Percentiles rank a stretch among this genome's conserved stretches.
These are phyloP conservation scores for Phaffomyces antillensis DNA, from an alignment of 805 yeast genomes.

Conservation along the genomic window DNA sequence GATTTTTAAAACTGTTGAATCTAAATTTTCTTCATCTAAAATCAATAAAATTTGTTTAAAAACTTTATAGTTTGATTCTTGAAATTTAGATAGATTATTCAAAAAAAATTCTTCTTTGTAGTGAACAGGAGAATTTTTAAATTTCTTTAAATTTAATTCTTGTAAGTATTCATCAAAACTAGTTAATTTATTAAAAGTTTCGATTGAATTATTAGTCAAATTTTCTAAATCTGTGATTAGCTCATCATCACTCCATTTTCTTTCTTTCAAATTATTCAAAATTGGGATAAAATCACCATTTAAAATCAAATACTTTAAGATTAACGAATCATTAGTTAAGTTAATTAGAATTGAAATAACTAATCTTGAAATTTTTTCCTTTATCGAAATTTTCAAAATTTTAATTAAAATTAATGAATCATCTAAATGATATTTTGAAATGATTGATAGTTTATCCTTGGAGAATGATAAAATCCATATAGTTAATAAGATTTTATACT, in stretches of 20 bases:
- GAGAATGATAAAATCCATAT: conserved; percentile 85
- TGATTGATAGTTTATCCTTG: conserved; percentile 37
- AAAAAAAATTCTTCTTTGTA: conserved; percentile 84
- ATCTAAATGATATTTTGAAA: conserved; percentile 49
- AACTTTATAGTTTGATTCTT: conserved; percentile 67
- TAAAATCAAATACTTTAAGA: conserved; percentile 60
- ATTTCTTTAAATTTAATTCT: conserved; percentile 71
- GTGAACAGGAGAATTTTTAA: conserved; percentile 92
- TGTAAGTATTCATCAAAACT: conserved; percentile 88
- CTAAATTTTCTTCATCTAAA: conserved; percentile 33
- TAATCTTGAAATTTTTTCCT: conserved; percentile 85
- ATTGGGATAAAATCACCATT: conserved; percentile 70
- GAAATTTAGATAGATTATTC: conserved; percentile 70
- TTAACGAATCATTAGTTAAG: conserved; percentile 42
- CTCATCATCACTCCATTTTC: conserved; percentile 95
- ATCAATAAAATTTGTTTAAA: conserved; percentile 54
- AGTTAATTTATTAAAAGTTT: conserved; percentile 70
- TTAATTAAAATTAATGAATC: conserved; percentile 36
- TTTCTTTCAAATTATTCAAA: conserved; percentile 61
- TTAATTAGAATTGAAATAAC: conserved; percentile 70
- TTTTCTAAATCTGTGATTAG: conserved; percentile 61
- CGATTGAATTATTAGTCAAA: conserved; percentile 55
- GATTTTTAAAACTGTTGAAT: conserved; percentile 42
- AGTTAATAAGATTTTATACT: conserved; percentile 69
- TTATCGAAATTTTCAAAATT: conserved; percentile 73